phyloP scores from a whole-genome alignment of 345 rosid genomes.

The Carallia brachiata region DNA sequence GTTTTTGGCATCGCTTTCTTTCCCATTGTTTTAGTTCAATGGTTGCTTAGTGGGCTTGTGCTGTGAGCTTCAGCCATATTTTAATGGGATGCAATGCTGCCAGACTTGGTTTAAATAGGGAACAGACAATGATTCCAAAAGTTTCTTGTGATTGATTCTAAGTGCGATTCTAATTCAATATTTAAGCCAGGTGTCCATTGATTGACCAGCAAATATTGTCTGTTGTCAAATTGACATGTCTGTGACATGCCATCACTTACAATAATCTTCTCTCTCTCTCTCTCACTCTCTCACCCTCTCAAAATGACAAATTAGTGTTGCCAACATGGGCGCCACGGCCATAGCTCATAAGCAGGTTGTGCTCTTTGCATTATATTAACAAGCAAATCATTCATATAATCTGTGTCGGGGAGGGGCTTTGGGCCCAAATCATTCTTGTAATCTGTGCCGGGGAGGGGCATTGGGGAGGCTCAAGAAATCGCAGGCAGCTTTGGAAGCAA shows the following conservation, averaged over 20 bases:
- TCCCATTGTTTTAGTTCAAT: too few species aligned
- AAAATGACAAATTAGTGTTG: constrained; percentile 38
- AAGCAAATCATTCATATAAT: constrained; percentile 49
- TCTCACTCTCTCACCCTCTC: constrained; percentile 3
- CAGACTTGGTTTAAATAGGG: too few species aligned
- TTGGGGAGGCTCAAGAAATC: constrained; percentile 69
- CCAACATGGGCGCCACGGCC: constrained; percentile 48
- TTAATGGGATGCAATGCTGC: too few species aligned
- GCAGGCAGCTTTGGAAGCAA: constrained; percentile 59
- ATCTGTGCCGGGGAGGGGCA: constrained; percentile 58
- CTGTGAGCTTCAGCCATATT: too few species aligned
- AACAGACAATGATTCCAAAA: too few species aligned
- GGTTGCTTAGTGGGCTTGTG: too few species aligned
- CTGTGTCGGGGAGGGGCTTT: constrained; percentile 59
- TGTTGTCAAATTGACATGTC: not conserved
- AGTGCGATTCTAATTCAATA: too few species aligned
- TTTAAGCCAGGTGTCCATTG: too few species aligned
- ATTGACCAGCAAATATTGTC: not conserved
- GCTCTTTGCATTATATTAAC: constrained; percentile 45
- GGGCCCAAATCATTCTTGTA: constrained; percentile 55
- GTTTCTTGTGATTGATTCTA: too few species aligned
- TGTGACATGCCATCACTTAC: too few species aligned
- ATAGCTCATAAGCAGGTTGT: constrained; percentile 64
- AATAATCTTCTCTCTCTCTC: constrained; percentile 53
- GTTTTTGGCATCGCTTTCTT: too few species aligned